Base-by-base conservation (phyloP, 148 eudicot species). In the Silene conica region DNA sequence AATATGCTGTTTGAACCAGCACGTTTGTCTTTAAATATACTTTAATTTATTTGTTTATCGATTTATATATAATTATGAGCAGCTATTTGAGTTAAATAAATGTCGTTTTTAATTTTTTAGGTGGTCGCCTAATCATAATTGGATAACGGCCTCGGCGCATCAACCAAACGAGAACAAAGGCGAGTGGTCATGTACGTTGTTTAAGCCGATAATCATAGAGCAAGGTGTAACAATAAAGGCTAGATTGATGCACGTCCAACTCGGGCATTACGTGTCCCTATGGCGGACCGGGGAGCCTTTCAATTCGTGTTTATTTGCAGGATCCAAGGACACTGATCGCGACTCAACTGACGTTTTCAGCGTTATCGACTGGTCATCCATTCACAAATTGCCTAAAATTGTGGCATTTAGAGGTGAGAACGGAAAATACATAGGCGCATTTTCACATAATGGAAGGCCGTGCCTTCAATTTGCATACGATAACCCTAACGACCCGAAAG, bases 121-220 rank as follows among this genome's bases (percentile, higher is more conserved):
- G 45, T 64, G 68, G 68, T 64, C 68, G 11, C 68, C 68, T 1
- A 34, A 28, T 31, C 68, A 64, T 3, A 13, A 31, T 31, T 64
- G 43, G 45, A 64, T 64, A 64, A 34, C 68, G 5, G 19, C 45
- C 19, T 28, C 68, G 11, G 68, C 68, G 0, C 2, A 26, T 15
- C 21, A 31, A 64, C 68, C 46, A 15, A 64, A 64, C 4, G 68
- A 64, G 8, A 16, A 64, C 43, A 15, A 31, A 64, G 1, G 45
- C 46, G 46, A 64, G 0, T 77, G 70, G 75, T 45, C 62, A 11
- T 77, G 80, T 50, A 77, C 80, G 3, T 71, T 77, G 70, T 71
- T 77, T 10, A 55, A 77, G 61, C 74, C 74, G 0, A 19, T 52
- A 16, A 28, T 25, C 41, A 6, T 62, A 28, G 63, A 59, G 0